phyloP scores from a whole-genome alignment of 352 stramenopile genomes.

The Phytophthora brassicae region DNA sequence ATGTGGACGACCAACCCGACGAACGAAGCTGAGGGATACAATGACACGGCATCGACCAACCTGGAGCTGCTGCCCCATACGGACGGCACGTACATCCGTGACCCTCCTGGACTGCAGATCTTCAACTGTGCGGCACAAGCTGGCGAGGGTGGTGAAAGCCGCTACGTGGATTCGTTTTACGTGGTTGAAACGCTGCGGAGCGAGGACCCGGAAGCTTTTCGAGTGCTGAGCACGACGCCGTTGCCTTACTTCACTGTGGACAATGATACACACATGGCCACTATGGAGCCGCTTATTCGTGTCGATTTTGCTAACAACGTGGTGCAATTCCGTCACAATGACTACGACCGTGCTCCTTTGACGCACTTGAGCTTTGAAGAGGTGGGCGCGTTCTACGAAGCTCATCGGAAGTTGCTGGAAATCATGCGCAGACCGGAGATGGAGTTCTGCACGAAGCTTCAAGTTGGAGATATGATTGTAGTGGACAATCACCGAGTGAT shows the following conservation, averaged over 20 bases:
- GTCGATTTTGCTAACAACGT: constrained; percentile 74
- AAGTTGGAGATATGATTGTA: constrained; percentile 81
- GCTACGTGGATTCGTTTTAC: constrained; percentile 83
- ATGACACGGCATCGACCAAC: constrained; percentile 89
- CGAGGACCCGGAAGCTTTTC: constrained; percentile 62
- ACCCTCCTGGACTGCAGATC: constrained; percentile 86
- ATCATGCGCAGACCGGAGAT: constrained; percentile 62
- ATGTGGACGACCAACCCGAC: constrained; percentile 89
- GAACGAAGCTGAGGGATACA: constrained; percentile 70
- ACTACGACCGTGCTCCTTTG: constrained; percentile 84
- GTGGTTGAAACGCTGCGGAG: constrained; percentile 64
- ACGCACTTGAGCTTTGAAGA: constrained; percentile 79
- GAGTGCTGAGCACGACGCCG: constrained; percentile 65
- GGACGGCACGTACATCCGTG: constrained; percentile 87
- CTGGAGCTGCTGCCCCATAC: constrained; percentile 85
- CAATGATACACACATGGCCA: constrained; percentile 69
- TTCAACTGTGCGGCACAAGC: constrained; percentile 89
- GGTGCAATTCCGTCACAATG: constrained; percentile 86
- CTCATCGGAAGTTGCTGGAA: constrained; percentile 70
- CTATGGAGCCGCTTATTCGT: constrained; percentile 81
- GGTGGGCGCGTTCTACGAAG: constrained; percentile 69
- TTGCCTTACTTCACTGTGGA: constrained; percentile 84
- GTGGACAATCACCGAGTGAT: constrained; percentile 89
- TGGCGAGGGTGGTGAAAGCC: constrained; percentile 67
- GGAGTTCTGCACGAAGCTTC: constrained; percentile 65